phyloP scores from a whole-genome alignment of 2,329 filamentous ascomycete genomes.

The Trichocomaceae sp. region DNA sequence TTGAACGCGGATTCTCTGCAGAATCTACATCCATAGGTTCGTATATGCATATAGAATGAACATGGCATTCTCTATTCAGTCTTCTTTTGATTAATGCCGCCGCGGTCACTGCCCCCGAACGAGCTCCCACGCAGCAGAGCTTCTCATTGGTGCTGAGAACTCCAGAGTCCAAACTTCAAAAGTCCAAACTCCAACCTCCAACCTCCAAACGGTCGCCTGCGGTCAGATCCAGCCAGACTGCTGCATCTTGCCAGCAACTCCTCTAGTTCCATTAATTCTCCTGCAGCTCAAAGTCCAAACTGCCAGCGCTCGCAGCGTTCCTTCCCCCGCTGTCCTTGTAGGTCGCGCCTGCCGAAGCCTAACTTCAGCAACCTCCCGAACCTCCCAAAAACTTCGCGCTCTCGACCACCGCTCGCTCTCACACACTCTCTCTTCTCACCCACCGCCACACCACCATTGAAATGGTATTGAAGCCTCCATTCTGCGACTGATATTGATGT shows the following conservation, averaged over 20 bases:
- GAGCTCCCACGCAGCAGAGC: not conserved
- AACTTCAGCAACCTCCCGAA: not conserved
- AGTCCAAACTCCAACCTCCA: no score
- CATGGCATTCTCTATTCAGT: not conserved
- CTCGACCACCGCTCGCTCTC: slow-evolving; percentile 3
- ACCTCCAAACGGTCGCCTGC: slow-evolving; percentile 1
- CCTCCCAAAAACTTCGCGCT: slow-evolving; percentile 11
- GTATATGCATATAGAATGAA: not conserved
- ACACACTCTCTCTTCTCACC: not conserved
- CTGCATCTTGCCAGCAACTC: not conserved
- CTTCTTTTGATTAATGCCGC: no score
- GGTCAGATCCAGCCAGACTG: not conserved
- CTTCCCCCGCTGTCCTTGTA: not conserved
- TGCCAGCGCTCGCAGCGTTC: not conserved
- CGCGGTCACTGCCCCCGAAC: not conserved
- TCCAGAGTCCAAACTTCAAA: no score
- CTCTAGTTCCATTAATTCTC: not conserved
- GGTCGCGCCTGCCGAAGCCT: slow-evolving; percentile 1
- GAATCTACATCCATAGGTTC: no score
- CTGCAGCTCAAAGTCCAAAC: not conserved
- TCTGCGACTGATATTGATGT: slow-evolving; percentile 13
- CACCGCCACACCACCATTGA: not conserved
- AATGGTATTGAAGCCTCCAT: slow-evolving; percentile 6
- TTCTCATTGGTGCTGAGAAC: slow-evolving; percentile 5
- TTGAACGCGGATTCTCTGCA: no score